Evolutionary conservation across 176 grass and related monocot genomes (phyloP), one percentile per base, ranked within the genome.

Genomic region (Dactylis glomerata): DNA sequence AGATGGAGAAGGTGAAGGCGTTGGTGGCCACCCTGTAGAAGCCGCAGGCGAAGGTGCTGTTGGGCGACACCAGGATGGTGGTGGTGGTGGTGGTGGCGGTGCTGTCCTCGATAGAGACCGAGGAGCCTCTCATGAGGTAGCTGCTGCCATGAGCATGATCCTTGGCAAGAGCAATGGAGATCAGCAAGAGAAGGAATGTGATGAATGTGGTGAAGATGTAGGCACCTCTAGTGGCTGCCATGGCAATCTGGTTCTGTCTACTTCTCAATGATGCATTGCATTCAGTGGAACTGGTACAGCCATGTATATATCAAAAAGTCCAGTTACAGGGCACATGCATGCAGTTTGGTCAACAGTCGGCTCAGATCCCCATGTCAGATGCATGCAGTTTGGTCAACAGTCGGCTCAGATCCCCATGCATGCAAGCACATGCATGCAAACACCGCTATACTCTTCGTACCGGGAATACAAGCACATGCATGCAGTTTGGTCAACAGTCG

Each of bases 11-110:
- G 85, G 79, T 72, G 83, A 89, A 92, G 33, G 87, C 82, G 26
- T 97, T 92, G 22, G 58, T 76, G 47, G 85, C 89, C 22, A 93
- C 85, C 80, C 66, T 75, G 71, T 97, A 90, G 85, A 94, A 97
- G 49, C 94, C 85, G 5, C 84, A 93, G 10, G 89, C 51, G 65
- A 94, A 94, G 68, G 58, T 49, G 2, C 75, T 82, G n/a, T 77
- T 88, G 0, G 75, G 73, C 0, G 92, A 97, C 54, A 80, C 77
- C 4, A 94, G 76, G 79, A 84, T 66, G 75, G 54, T 26, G 23
- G 15, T 64, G 61, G 61, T 50, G 77, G 50, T 17, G 15, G 10
- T 45, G 26, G 83, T 10, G 90, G 87, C 3, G 69, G 85, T 82
- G 55, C 16, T 26, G 32, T 73, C 79, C 44, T 34, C 1, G 15